Base-by-base conservation (phyloP, 441 rosid genomes). In the Aleurites moluccanus region DNA sequence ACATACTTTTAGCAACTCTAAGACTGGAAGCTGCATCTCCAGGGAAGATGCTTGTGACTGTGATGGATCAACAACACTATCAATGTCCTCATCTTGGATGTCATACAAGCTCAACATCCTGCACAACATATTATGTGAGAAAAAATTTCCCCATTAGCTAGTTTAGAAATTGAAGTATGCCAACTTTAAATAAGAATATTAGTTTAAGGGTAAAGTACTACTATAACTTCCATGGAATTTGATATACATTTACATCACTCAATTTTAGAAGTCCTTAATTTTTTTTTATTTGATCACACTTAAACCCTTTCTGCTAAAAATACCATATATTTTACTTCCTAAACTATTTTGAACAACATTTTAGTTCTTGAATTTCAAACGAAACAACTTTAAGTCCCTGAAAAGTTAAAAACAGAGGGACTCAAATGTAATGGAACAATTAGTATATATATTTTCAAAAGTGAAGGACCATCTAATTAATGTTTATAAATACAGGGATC, bases 31-130 rank as follows among this genome's bases (percentile, higher is more conserved):
- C 86, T 96, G 99, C 77, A 78, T 84, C 85, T 90, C 97, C 77
- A 89, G 85, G 25, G 88, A 77, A 85, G 97, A 80, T 71, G 84
- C 69, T 75, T 90, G 95, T 64, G 82, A 63, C 40, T 85, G 89
- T 70, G 95, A 79, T 65, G 71, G 88, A 70, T 91, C 97, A 71
- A 76, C 71, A 86, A 80, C 84, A 78, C 86, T 83, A 67, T 90
- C 96, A 64, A 90, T 70, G 78, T 96, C 99, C 81, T 93, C 95
- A 67, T 91, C 98, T 79, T 80, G 86, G 79, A 96, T 82, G 69
- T 88, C 90, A 79, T 96, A 96, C 97, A 89, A 87, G 87, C 79
- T 90, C 74, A 96, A 78, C 76, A 93, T 90, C 97, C 99, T 96
- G 89, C 78, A 83, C 25, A 74, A 69, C 57, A 33, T 28, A 77